A percentile compares a stretch with the other conserved stretches of the same genome.
Conservation (phyloP, 2,329 filamentous ascomycete species). For the Colletotrichum tropicicola region DNA sequence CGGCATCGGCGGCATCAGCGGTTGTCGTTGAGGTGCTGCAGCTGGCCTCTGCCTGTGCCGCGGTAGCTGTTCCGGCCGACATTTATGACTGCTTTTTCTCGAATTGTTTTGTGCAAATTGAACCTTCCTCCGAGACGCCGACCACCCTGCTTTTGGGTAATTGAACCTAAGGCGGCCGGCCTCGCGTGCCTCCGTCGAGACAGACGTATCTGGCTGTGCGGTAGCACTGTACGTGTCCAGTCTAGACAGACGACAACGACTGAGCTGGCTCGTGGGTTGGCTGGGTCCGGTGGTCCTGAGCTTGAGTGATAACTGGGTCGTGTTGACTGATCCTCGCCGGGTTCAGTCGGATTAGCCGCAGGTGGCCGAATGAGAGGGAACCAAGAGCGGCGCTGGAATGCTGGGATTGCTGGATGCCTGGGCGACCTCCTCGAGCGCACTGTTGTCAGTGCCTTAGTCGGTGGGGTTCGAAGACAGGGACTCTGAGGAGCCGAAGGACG, state of each 20-base stretch:
- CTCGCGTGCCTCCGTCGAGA: constrained; percentile 9
- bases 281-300: constrained; percentile 27
- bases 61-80: constrained; percentile 4
- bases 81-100: constrained; percentile 13
- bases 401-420: constrained; percentile 19
- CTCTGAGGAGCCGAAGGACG: constrained; percentile 10
- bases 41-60: constrained; percentile 6
- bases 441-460: constrained; percentile 27
- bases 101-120: neutral
- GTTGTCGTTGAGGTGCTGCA: neutral
- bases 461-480: constrained; percentile 26
- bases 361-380: constrained; percentile 19
- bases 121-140: neutral
- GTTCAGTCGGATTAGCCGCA: constrained; percentile 21
- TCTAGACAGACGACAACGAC: neutral
- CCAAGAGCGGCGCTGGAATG: constrained; percentile 20
- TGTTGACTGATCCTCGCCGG: constrained; percentile 22
- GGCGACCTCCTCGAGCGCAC: constrained; percentile 21
- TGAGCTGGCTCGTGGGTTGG: constrained; percentile 20
- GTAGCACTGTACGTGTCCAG: constrained; percentile 8
- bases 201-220: neutral
- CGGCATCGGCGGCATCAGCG: constrained; percentile 3
- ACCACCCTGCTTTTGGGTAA: neutral
- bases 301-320: constrained; percentile 27
- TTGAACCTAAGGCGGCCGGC: neutral